Evolutionary conservation across 1,284 basidiomycete species (phyloP).

Genomic region (Trichosporon sp.): DNA sequence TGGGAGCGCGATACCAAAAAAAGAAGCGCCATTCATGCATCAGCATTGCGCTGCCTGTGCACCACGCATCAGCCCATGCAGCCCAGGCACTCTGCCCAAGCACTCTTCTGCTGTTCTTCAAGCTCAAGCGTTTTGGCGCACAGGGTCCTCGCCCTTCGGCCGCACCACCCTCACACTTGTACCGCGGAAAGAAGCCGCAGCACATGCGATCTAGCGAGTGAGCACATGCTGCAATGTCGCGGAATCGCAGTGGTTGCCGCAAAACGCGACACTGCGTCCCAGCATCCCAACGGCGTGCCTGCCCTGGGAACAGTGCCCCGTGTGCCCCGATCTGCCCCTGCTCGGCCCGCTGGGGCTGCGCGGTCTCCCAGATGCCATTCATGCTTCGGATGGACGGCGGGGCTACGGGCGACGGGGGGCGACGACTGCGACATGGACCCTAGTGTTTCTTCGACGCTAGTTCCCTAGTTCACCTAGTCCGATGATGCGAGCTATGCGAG

Average conservation of each 20-base stretch:
- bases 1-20: neutral
- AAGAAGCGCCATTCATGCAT: neutral
- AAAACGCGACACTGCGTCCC: neutral
- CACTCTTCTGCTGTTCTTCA: neutral
- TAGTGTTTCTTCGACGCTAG: neutral
- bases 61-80: too few species aligned
- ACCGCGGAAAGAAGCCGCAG: slow-evolving; percentile 14
- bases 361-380: neutral
- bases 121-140: slow-evolving; percentile 4
- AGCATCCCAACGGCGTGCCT: neutral
- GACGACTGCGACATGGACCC: slow-evolving; percentile 3
- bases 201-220: neutral
- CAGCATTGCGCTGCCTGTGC: neutral
- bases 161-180: neutral
- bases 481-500: neutral
- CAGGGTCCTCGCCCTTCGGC: slow-evolving; percentile 5
- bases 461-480: neutral
- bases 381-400: neutral
- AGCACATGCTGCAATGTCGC: slow-evolving; percentile 11
- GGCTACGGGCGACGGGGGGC: neutral
- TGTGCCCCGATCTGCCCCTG: slow-evolving; percentile 13
- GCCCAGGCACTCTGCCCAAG: neutral
- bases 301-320: neutral
- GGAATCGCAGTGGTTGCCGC: neutral
- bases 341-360: slow-evolving; percentile 5